A percentile compares a stretch with the other conserved stretches of the same genome.
phyloP scores from a whole-genome alignment of 345 rosid species.

The Microcos paniculata region DNA sequence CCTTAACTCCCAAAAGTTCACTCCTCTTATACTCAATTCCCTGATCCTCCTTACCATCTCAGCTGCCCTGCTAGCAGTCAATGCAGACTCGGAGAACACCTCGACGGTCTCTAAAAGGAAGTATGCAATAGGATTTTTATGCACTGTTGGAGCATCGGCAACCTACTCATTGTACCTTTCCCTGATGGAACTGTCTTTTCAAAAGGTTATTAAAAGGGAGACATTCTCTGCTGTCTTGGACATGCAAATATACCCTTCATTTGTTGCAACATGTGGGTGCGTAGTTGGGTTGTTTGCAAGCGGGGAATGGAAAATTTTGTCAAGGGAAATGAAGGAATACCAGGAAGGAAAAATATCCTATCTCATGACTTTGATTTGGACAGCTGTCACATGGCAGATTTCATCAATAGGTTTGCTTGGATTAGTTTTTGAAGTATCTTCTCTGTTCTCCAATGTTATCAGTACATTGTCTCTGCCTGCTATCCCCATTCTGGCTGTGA shows the following conservation, averaged over 20 bases:
- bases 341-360: slow-evolving; percentile 36
- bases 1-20: slow-evolving; percentile 52
- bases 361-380: slow-evolving; percentile 50
- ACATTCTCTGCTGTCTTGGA: slow-evolving; percentile 42
- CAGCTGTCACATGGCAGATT: slow-evolving; percentile 50
- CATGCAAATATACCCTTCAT: slow-evolving; percentile 47
- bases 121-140: slow-evolving; percentile 43
- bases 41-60: slow-evolving; percentile 48
- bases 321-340: slow-evolving; percentile 38
- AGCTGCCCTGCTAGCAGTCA: slow-evolving; percentile 49
- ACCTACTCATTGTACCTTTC: slow-evolving; percentile 47
- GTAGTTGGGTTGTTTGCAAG: slow-evolving; percentile 44
- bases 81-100: slow-evolving; percentile 37
- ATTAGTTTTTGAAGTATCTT: slow-evolving; percentile 48
- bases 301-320: slow-evolving; percentile 44
- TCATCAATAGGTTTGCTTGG: slow-evolving; percentile 45
- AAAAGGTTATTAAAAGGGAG: slow-evolving; percentile 39
- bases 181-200: slow-evolving; percentile 42
- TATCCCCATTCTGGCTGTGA: slow-evolving; percentile 49
- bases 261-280: slow-evolving; percentile 42
- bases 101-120: slow-evolving; percentile 23
- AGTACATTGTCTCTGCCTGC: slow-evolving; percentile 47
- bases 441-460: slow-evolving; percentile 54
- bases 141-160: slow-evolving; percentile 49
- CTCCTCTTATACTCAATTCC: slow-evolving; percentile 47